phyloP scores from a whole-genome alignment of 371 early-diverging fungal genomes.

The Synchytrium microbalum region DNA sequence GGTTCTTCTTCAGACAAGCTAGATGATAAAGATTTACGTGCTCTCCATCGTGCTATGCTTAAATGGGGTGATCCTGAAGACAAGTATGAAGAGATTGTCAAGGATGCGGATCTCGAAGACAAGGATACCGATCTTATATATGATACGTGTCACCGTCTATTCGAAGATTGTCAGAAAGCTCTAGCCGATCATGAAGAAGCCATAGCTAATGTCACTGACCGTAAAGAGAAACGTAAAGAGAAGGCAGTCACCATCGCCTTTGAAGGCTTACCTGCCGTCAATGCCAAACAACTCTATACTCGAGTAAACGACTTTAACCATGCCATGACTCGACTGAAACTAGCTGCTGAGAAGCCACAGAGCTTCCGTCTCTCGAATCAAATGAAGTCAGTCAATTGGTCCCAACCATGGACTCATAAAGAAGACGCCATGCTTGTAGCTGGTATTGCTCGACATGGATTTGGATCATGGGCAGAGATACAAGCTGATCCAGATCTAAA shows the following conservation, averaged over 20 bases:
- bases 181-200: constrained; percentile 44
- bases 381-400: constrained; percentile 74
- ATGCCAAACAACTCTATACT: constrained; percentile 5
- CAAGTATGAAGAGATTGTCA: constrained; percentile 68
- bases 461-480: constrained; percentile 86
- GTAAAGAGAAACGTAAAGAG: background rate
- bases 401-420: constrained; percentile 88
- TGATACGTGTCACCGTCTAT: constrained; percentile 48
- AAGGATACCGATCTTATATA: constrained; percentile 59
- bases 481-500: constrained; percentile 69
- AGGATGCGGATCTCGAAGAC: constrained; percentile 66
- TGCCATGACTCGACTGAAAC: background rate
- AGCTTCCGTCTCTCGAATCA: constrained; percentile 60
- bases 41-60: constrained; percentile 66
- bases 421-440: constrained; percentile 95
- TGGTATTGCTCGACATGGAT: constrained; percentile 89
- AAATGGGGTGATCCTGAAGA: constrained; percentile 73
- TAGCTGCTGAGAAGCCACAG: too few relatives aligned
- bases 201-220: constrained; percentile 2
- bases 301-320: background rate
- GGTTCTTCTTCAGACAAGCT: constrained; percentile 45
- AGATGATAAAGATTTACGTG: constrained; percentile 69
- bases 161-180: constrained; percentile 63
- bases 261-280: constrained; percentile 26
- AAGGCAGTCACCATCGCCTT: constrained; percentile 29